These are phyloP conservation scores for Scleroderma citrinum DNA, from an alignment of 768 basidiomycete genomes.

Conservation along the genomic window DNA sequence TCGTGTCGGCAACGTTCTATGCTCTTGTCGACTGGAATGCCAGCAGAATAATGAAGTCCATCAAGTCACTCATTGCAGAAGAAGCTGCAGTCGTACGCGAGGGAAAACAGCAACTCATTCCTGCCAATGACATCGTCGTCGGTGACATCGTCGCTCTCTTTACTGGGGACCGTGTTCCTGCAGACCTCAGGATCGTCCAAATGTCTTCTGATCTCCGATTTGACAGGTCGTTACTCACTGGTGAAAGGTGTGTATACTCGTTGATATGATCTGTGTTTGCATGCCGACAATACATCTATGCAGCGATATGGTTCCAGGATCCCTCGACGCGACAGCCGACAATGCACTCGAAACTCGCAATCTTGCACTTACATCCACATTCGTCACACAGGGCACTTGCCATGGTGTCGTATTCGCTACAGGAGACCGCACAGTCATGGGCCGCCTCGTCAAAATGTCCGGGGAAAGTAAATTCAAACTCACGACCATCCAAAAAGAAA, in stretches of 20 bases:
- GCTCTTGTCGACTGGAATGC: conserved; percentile 48
- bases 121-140: conserved; percentile 51
- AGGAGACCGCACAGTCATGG: conserved; percentile 43
- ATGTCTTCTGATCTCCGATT: conserved; percentile 47
- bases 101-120: conserved; percentile 39
- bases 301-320: conserved; percentile 40
- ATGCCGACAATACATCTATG: not conserved
- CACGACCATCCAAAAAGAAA: conserved; percentile 43
- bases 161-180: conserved; percentile 53
- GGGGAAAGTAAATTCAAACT: conserved; percentile 40
- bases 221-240: conserved; percentile 50
- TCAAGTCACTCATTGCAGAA: conserved; percentile 54
- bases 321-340: conserved; percentile 41
- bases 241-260: conserved; percentile 31
- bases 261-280: not conserved
- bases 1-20: conserved; percentile 40
- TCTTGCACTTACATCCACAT: conserved; percentile 43
- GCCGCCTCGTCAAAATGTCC: conserved; percentile 51
- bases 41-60: conserved; percentile 46
- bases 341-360: conserved; percentile 44
- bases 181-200: conserved; percentile 51
- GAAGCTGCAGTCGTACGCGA: conserved; percentile 52
- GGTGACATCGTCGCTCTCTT: conserved; percentile 50
- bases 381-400: conserved; percentile 37
- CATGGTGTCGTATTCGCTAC: conserved; percentile 38